Evolutionary conservation across 805 yeast genomes (phyloP), one percentile per base, ranked within the genome.

Genomic region (Cyberlindnera veronae): DNA sequence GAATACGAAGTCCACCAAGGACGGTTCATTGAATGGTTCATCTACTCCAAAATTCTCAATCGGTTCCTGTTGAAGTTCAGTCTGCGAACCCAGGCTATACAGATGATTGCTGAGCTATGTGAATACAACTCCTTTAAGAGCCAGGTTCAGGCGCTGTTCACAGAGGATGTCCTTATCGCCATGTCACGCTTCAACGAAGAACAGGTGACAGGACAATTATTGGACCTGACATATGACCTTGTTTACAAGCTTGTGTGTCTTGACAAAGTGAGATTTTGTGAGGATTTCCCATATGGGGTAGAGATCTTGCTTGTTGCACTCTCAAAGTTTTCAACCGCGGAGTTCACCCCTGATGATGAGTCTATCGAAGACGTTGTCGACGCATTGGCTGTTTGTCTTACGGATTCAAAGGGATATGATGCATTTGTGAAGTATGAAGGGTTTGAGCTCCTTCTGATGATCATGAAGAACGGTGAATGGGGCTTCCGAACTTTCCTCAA

Each of bases 391-490:
- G 32, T 41, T 10, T 34, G 44, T 6, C 6, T 53, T 5, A 36
- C 45, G 1, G 14, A 23, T 1, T 12, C 18, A 5, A 18, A 27
- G 2, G 56, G 55, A 3, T 39, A 39, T 19, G 39, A 46, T 3
- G 21, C 42, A 3, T 46, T 54, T 15, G 15, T 41, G 8, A 38
- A 38, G 14, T 35, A 47, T 32, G 54, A 52, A 35, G 58, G 57
- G 7, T 35, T 52, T 29, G 52, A 51, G 16, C 32, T 52, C 21
- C 21, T 49, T 2, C 21, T 39, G 10, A 18, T 43, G 8, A 20
- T 52, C 6, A 21, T 49, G 29, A 44, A 33, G 24, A 36, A 36
- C 12, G 41, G 36, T 10, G 19, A 26, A 5, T 34, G 45, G 39
- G 50, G 46, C 10, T 36, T 49, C 12, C 32, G 16, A 12, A 39